phyloP scores from a whole-genome alignment of 140 eudicot species.

The Flaveria floridana region DNA sequence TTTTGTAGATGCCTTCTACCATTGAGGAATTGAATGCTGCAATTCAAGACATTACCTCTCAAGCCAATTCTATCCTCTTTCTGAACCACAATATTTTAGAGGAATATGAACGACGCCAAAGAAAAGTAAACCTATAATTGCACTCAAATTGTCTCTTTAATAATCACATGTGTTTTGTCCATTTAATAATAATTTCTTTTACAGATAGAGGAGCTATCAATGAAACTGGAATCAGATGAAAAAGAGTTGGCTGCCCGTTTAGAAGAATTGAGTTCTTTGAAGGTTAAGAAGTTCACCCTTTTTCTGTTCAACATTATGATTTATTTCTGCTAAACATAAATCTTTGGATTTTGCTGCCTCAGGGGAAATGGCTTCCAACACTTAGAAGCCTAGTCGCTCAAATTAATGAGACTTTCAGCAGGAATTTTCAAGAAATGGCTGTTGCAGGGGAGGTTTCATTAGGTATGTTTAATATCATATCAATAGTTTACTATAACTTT shows the following conservation, averaged over 20 bases:
- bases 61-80: constrained; percentile 75
- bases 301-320: background rate
- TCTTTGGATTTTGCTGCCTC: constrained; percentile 34
- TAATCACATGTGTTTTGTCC: background rate
- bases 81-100: constrained; percentile 74
- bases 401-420: constrained; percentile 80
- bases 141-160: background rate
- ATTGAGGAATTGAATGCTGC: constrained; percentile 86
- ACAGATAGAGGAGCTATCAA: constrained; percentile 69
- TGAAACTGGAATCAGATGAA: constrained; percentile 62
- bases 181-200: background rate
- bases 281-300: constrained; percentile 42
- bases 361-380: constrained; percentile 95
- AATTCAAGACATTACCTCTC: constrained; percentile 66
- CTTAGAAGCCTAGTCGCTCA: constrained; percentile 70
- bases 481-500: constrained; percentile 13
- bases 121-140: constrained; percentile 41
- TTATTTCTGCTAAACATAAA: background rate
- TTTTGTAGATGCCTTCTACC: constrained; percentile 78
- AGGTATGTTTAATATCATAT: constrained; percentile 42
- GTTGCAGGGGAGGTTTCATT: constrained; percentile 94
- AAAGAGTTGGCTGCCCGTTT: constrained; percentile 42
- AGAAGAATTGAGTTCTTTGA: constrained; percentile 57
- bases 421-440: constrained; percentile 95
- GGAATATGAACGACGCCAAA: constrained; percentile 85